Conservation (phyloP, 2,329 filamentous ascomycete species). For the Neodidymelliopsis sp. region DNA sequence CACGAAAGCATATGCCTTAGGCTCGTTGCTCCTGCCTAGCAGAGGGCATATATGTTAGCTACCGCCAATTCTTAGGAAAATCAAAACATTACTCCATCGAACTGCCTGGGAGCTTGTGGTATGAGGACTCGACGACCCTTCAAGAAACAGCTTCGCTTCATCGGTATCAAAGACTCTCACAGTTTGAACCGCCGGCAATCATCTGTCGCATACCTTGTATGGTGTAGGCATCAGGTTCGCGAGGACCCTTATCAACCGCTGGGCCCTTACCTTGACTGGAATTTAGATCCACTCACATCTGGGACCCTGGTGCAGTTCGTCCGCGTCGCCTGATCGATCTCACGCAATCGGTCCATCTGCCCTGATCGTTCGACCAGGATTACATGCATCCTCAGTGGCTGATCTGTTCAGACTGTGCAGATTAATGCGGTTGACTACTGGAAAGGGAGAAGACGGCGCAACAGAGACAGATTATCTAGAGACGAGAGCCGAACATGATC, state of each 20-base stretch:
- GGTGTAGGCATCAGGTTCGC: background rate
- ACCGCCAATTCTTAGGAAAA: constrained; percentile 20
- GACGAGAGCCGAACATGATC: no score
- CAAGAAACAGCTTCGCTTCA: background rate
- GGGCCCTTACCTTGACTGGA: background rate
- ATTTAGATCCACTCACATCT: background rate
- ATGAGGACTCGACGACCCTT: background rate
- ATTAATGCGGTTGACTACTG: no score
- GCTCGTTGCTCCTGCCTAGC: constrained; percentile 14
- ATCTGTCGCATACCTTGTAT: background rate
- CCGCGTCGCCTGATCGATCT: constrained; percentile 4
- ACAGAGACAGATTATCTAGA: no score
- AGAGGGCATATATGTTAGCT: constrained; percentile 15
- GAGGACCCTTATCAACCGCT: background rate
- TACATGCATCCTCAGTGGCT: no score
- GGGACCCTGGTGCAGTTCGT: constrained; percentile 4
- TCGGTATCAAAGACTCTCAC: background rate
- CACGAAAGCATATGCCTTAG: constrained; percentile 17
- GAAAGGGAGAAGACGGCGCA: no score
- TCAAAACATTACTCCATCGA: constrained; percentile 11
- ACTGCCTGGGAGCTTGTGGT: background rate
- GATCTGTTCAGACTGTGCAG: no score
- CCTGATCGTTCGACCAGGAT: background rate
- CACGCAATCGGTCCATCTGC: constrained; percentile 8
- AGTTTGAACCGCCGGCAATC: background rate